phyloP scores from a whole-genome alignment of 2,329 filamentous ascomycete genomes.

The Ophiocordyceps australis region DNA sequence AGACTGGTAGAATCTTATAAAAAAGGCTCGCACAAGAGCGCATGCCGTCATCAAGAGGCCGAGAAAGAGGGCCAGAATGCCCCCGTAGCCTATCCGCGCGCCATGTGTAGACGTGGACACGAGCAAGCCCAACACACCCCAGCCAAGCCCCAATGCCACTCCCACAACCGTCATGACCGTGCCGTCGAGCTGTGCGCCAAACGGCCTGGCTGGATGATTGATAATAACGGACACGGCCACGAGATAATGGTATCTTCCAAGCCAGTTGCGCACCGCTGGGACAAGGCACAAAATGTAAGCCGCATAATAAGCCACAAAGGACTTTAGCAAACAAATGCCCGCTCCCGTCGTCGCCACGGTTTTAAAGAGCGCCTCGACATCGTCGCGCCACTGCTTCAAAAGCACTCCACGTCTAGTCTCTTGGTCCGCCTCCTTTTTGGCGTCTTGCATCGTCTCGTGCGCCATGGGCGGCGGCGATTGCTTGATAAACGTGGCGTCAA shows the following conservation, averaged over 20 bases:
- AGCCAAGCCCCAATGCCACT: conserved; percentile 32
- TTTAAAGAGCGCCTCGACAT: conserved; percentile 18
- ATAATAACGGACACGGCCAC: conserved; percentile 37
- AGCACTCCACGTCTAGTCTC: conserved; percentile 27
- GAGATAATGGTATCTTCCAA: conserved; percentile 35
- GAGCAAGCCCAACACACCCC: conserved; percentile 34
- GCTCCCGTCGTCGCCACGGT: conserved; percentile 26
- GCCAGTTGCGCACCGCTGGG: conserved; percentile 24
- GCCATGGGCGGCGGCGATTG: conserved; percentile 15
- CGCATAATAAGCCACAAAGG: conserved; percentile 36
- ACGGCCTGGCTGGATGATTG: conserved; percentile 35
- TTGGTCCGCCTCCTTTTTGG: conserved; percentile 24
- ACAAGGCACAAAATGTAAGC: conserved; percentile 37
- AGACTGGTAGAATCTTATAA: conserved; percentile 35
- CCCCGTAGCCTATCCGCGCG: conserved; percentile 30
- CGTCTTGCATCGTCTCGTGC: conserved; percentile 26
- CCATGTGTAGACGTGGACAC: conserved; percentile 29
- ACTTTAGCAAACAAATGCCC: conserved; percentile 31
- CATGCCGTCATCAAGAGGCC: conserved; percentile 31
- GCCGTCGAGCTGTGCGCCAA: conserved; percentile 40
- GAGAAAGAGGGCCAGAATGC: conserved; percentile 35
- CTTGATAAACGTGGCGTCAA: conserved; percentile 27
- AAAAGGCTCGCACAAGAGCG: conserved; percentile 34
- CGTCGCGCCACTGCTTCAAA: conserved; percentile 26
- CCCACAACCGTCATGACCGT: conserved; percentile 32